A percentile compares a stretch with the other conserved stretches of the same genome.
Conservation (phyloP, 306 rosid genomes). For the Ziziphus jujuba region DNA sequence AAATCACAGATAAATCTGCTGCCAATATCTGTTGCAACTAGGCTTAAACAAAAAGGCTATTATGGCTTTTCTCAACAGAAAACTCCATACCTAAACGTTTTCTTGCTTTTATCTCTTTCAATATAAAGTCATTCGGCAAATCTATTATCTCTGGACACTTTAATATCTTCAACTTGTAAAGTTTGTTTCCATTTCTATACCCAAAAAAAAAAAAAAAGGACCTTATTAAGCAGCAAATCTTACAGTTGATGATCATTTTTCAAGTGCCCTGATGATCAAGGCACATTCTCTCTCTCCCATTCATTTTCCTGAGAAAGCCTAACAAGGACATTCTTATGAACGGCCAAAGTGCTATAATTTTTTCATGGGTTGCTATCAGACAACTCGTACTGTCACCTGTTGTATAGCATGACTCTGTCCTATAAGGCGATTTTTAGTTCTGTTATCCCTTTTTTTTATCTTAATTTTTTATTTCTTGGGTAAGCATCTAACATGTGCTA, state of each 20-base stretch:
- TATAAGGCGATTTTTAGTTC: constrained; percentile 30
- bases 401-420: constrained; percentile 28
- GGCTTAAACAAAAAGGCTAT: neutral
- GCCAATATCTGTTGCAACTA: neutral
- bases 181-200: constrained; percentile 3
- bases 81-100: neutral
- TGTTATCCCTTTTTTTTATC: neutral
- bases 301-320: constrained; percentile 10
- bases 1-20: neutral
- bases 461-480: neutral
- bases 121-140: neutral
- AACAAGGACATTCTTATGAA: constrained; percentile 21
- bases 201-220: neutral
- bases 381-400: constrained; percentile 24
- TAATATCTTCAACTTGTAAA: constrained; percentile 1
- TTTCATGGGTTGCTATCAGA: constrained; percentile 24
- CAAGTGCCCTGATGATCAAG: constrained; percentile 4
- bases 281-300: constrained; percentile 2
- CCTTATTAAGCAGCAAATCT: neutral
- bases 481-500: constrained; percentile 12
- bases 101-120: constrained; percentile 4
- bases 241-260: neutral
- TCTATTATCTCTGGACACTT: neutral
- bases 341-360: constrained; percentile 12
- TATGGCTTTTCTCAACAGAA: neutral